phyloP scores from a whole-genome alignment of 345 rosid genomes.

The Litchi chinensis region DNA sequence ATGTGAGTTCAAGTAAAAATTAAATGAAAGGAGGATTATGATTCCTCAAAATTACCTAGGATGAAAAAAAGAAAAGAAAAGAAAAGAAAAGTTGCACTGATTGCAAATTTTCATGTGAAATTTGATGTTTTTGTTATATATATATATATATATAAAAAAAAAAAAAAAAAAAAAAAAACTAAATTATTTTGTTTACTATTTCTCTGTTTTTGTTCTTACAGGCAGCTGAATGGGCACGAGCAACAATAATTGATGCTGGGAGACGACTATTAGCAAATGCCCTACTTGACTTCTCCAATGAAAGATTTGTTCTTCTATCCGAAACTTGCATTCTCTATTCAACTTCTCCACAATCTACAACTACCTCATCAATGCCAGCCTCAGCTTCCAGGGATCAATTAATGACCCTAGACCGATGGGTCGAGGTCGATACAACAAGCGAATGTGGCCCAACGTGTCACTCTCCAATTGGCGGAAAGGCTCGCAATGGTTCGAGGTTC shows the following conservation, averaged over 20 bases:
- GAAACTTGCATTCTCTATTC: conserved; percentile 44
- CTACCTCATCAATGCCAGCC: conserved; percentile 30
- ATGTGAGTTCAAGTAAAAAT: too few relatives aligned
- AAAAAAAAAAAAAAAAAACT: too few relatives aligned
- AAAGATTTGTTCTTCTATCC: conserved; percentile 40
- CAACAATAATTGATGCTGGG: conserved; percentile 41
- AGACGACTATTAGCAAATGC: conserved; percentile 38
- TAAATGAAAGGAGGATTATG: too few relatives aligned
- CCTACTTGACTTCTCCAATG: conserved; percentile 31
- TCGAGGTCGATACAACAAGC: conserved; percentile 38
- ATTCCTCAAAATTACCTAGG: too few relatives aligned
- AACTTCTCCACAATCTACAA: conserved; percentile 36
- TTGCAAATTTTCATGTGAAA: too few relatives aligned
- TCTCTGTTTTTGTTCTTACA: conserved; percentile 9
- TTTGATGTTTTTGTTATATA: too few relatives aligned
- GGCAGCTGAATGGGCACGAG: conserved; percentile 36
- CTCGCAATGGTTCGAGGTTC: conserved; percentile 38
- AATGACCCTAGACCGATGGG: conserved; percentile 30
- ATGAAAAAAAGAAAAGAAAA: too few relatives aligned
- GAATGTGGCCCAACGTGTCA: conserved; percentile 33
- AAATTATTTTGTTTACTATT: background rate
- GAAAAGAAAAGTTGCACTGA: too few relatives aligned
- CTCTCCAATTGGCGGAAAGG: conserved; percentile 39
- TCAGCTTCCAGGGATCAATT: conserved; percentile 32
- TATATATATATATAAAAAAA: too few relatives aligned